Conservation (phyloP, 2,329 filamentous ascomycete species). For the Trichoderma koningiopsis region DNA sequence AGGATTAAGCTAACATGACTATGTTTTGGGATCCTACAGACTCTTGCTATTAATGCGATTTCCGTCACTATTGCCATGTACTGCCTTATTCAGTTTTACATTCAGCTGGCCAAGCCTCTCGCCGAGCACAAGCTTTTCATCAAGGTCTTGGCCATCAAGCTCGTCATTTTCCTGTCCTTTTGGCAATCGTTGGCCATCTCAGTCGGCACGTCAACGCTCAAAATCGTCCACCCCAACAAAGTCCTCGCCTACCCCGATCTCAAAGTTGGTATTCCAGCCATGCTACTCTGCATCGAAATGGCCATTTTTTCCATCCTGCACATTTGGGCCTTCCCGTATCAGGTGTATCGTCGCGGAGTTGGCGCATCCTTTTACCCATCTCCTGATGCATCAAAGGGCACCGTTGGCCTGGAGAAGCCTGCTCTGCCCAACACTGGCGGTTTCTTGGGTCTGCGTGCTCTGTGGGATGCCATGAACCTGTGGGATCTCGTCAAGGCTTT, state of each 20-base stretch:
- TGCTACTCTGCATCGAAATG: slow-evolving; percentile 85
- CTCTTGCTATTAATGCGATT: slow-evolving; percentile 67
- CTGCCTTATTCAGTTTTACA: slow-evolving; percentile 83
- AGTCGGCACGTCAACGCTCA: slow-evolving; percentile 57
- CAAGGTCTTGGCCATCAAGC: slow-evolving; percentile 84
- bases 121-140: slow-evolving; percentile 71
- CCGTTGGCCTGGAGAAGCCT: slow-evolving; percentile 47
- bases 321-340: slow-evolving; percentile 79
- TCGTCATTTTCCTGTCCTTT: slow-evolving; percentile 89
- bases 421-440: slow-evolving; percentile 62
- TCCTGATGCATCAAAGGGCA: slow-evolving; percentile 45
- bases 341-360: slow-evolving; percentile 60
- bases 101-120: slow-evolving; percentile 71
- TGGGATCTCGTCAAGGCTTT: slow-evolving; percentile 84
- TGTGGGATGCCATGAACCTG: slow-evolving; percentile 73
- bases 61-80: slow-evolving; percentile 86
- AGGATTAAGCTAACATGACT: not conserved
- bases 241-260: slow-evolving; percentile 72
- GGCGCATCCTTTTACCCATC: slow-evolving; percentile 52
- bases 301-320: slow-evolving; percentile 76
- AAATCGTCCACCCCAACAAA: slow-evolving; percentile 62
- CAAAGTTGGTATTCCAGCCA: slow-evolving; percentile 76
- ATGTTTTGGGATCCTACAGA: slow-evolving; percentile 41
- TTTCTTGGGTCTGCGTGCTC: slow-evolving; percentile 63
- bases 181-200: slow-evolving; percentile 69